phyloP scores from a whole-genome alignment of 1,284 basidiomycete species.

The Athelia sp. region DNA sequence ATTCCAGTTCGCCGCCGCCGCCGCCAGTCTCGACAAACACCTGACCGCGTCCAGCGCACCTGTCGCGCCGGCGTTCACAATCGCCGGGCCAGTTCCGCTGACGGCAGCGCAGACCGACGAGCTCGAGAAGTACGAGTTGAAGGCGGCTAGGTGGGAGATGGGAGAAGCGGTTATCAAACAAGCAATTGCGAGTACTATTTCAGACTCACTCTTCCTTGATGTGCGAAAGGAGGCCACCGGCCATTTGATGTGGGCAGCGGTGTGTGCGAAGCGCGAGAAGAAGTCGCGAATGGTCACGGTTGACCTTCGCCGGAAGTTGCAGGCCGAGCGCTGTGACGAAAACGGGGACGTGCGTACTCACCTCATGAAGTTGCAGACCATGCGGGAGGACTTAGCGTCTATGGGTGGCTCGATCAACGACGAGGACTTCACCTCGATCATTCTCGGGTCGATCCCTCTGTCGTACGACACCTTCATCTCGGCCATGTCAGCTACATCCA shows the following conservation, averaged over 20 bases:
- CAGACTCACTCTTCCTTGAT: conserved; percentile 8
- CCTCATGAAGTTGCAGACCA: conserved; percentile 13
- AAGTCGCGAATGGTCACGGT: conserved; percentile 10
- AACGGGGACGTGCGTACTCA: conserved; percentile 15
- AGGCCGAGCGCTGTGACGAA: conserved; percentile 10
- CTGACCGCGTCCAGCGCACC: background rate
- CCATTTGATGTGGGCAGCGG: conserved; percentile 6
- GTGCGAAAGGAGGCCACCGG: conserved; percentile 5
- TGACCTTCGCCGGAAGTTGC: conserved; percentile 7
- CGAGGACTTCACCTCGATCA: conserved; percentile 16
- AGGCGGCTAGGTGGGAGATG: conserved; percentile 4
- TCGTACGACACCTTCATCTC: conserved; percentile 4
- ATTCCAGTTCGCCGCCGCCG: background rate
- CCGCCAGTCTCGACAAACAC: background rate
- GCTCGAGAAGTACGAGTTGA: background rate
- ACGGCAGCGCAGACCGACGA: background rate
- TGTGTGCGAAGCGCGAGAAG: conserved; percentile 7
- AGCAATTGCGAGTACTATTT: conserved; percentile 4
- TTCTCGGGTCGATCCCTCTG: conserved; percentile 17
- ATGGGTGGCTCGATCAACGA: conserved; percentile 14
- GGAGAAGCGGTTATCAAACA: conserved; percentile 9
- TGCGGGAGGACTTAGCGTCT: conserved; percentile 14
- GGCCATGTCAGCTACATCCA: conserved; percentile 9
- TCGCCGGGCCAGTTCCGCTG: background rate
- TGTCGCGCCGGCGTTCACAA: background rate